A percentile compares a stretch with the other conserved stretches of the same genome.
phyloP scores from a whole-genome alignment of 2,329 filamentous ascomycete genomes.

The Plenodomus biglobosus region DNA sequence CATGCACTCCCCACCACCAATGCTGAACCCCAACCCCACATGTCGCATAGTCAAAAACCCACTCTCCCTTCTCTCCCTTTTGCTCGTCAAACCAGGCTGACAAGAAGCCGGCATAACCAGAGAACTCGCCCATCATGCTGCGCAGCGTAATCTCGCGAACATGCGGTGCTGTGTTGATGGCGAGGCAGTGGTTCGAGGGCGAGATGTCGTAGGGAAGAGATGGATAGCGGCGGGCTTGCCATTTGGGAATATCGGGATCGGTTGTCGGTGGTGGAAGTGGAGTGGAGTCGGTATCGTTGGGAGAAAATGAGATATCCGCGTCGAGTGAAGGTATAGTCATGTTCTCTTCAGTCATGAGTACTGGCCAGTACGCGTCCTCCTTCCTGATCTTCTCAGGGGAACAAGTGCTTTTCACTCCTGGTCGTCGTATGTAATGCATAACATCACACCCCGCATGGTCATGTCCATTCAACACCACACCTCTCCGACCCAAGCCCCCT shows the following conservation, averaged over 20 bases:
- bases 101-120: slow-evolving; percentile 86
- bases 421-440: slow-evolving; percentile 64
- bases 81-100: slow-evolving; percentile 84
- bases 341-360: slow-evolving; percentile 1
- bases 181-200: slow-evolving; percentile 29
- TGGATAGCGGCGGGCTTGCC: slow-evolving; percentile 29
- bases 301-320: background rate
- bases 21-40: slow-evolving; percentile 85
- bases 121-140: slow-evolving; percentile 97
- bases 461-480: slow-evolving; percentile 87
- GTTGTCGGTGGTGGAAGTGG: slow-evolving; percentile 2
- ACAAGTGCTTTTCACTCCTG: slow-evolving; percentile 15
- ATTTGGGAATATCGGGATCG: slow-evolving; percentile 12
- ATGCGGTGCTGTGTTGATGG: slow-evolving; percentile 50
- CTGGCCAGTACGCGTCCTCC: slow-evolving; percentile 20
- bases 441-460: slow-evolving; percentile 94
- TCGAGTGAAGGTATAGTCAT: slow-evolving; percentile 1
- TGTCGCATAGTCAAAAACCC: slow-evolving; percentile 77
- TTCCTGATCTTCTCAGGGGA: slow-evolving; percentile 6
- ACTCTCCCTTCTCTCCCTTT: slow-evolving; percentile 71
- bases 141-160: slow-evolving; percentile 89
- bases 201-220: slow-evolving; percentile 33
- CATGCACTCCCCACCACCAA: slow-evolving; percentile 90
- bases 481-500: slow-evolving; percentile 66
- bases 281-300: slow-evolving; percentile 5